Conservation (phyloP, 306 rosid genomes). For the Alnus rubra region DNA sequence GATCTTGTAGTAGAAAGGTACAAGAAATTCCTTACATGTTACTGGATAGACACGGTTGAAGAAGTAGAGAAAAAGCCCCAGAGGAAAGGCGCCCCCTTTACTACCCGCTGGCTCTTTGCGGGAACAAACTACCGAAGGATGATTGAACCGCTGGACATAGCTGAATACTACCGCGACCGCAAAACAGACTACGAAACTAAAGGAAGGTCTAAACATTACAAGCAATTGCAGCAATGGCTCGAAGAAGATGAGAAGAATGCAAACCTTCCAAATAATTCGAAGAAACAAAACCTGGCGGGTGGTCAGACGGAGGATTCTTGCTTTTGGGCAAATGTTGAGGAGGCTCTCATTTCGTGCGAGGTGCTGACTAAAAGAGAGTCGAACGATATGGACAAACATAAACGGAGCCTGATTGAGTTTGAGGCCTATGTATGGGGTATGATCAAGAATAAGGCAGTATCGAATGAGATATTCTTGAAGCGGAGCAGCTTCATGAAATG, state of each 20-base stretch:
- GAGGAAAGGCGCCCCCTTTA: constrained; percentile 31
- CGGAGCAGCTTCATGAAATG: constrained; percentile 61
- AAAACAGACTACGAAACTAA: constrained; percentile 9
- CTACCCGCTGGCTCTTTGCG: constrained; percentile 37
- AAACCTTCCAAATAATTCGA: not conserved
- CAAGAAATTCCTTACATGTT: constrained; percentile 36
- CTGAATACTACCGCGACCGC: constrained; percentile 37
- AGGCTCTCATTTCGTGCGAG: constrained; percentile 41
- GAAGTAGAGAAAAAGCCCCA: constrained; percentile 53
- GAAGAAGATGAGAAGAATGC: not conserved
- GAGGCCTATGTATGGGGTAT: constrained; percentile 43
- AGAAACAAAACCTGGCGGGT: constrained; percentile 26
- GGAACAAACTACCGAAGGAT: constrained; percentile 62
- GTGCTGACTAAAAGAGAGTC: not conserved
- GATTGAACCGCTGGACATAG: constrained; percentile 67
- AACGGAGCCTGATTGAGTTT: constrained; percentile 29
- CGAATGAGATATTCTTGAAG: constrained; percentile 64
- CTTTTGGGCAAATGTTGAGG: constrained; percentile 78
- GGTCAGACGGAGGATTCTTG: constrained; percentile 66
- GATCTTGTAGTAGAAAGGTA: constrained; percentile 21
- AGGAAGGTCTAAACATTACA: constrained; percentile 43
- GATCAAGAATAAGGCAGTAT: constrained; percentile 43
- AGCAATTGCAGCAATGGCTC: constrained; percentile 47
- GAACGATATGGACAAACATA: constrained; percentile 5
- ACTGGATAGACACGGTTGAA: constrained; percentile 53